Base-by-base conservation (phyloP, 73 alveolate species). In the Breviolum minutum region DNA sequence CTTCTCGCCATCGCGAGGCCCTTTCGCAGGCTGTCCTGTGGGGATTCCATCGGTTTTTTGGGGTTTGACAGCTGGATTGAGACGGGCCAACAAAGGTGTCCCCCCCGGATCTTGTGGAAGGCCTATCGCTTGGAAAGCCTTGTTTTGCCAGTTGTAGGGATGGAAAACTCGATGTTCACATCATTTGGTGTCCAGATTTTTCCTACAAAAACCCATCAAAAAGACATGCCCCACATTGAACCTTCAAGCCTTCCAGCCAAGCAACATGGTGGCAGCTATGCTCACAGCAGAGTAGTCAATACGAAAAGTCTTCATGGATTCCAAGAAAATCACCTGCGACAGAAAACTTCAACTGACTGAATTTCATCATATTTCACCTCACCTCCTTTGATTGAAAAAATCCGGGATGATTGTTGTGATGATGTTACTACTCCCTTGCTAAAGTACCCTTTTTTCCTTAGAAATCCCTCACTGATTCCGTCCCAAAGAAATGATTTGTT, bases 21-120 rank as follows among this genome's bases (percentile, higher is more conserved):
- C 97, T 61, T 29, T 60, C 89, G 82, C 89, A 91, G 7, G 97
- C 97, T 1, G 88, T 60, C 97, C 97, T 91, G 12, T 8, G 76
- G 14, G 16, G 20, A 0, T 13, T 24, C 90, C 14, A 40, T 40
- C 0, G 54, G 54, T 2, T 40, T 40, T 40, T 40, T 40, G 54
- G 54, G 54, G 54, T 0, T 0, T 2, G 3, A 40, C 54, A 40
- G 54, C 54, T 40, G 54, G 54, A 40, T 0, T 40, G 0, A 2
- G 54, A 40, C 54, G 54, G 54, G 54, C 54, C 54, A 3, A n/a
- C n/a, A n/a, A n/a, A n/a, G n/a, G n/a, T n/a, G n/a, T n/a, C n/a
- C n/a, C n/a, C n/a, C n/a, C n/a, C n/a, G n/a, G n/a, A n/a, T 40
- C 54, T 40, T 40, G 54, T 40, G 54, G 3, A 40, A 40, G 54